A percentile compares a stretch with the other conserved stretches of the same genome.
phyloP scores from a whole-genome alignment of 352 stramenopile species.

The Pythium periplocum region DNA sequence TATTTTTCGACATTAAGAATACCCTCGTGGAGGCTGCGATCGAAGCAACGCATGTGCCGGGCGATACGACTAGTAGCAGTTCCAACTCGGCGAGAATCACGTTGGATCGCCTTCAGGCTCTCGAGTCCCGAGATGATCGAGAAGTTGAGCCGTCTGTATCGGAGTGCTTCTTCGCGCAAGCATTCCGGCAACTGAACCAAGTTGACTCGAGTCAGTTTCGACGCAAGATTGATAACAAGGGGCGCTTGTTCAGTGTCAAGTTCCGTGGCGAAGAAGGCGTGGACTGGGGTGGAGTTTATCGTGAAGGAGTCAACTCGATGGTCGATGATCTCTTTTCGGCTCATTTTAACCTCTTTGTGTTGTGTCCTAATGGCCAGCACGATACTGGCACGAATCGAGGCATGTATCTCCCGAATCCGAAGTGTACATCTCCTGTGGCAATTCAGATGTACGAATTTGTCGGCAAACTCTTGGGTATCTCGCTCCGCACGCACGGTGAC shows the following conservation, averaged over 20 bases:
- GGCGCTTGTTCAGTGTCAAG: conserved; percentile 85
- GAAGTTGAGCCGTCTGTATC: conserved; percentile 85
- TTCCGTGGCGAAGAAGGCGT: conserved; percentile 87
- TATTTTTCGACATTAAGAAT: conserved; percentile 88
- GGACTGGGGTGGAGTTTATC: conserved; percentile 87
- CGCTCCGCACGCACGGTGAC: conserved; percentile 89
- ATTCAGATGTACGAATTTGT: conserved; percentile 94
- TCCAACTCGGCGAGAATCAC: conserved; percentile 79
- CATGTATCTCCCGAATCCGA: conserved; percentile 87
- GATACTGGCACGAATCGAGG: conserved; percentile 80
- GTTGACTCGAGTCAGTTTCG: conserved; percentile 84
- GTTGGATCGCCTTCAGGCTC: conserved; percentile 75
- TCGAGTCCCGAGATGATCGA: conserved; percentile 84
- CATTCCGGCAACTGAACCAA: conserved; percentile 86
- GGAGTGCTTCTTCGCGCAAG: conserved; percentile 93
- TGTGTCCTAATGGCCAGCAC: conserved; percentile 85
- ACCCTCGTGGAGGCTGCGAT: conserved; percentile 75
- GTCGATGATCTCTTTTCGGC: conserved; percentile 85
- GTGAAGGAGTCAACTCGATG: conserved; percentile 85
- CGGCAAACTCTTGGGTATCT: conserved; percentile 92
- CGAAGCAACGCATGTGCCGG: conserved; percentile 57
- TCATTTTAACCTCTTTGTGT: conserved; percentile 80
- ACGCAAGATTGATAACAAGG: conserved; percentile 87
- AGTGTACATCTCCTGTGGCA: conserved; percentile 82
- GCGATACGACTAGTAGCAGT: conserved; percentile 39